Evolutionary conservation across 2,329 filamentous ascomycete species (phyloP), one percentile per base, ranked within the genome.

Genomic region (Tricladium varicosporioides): DNA sequence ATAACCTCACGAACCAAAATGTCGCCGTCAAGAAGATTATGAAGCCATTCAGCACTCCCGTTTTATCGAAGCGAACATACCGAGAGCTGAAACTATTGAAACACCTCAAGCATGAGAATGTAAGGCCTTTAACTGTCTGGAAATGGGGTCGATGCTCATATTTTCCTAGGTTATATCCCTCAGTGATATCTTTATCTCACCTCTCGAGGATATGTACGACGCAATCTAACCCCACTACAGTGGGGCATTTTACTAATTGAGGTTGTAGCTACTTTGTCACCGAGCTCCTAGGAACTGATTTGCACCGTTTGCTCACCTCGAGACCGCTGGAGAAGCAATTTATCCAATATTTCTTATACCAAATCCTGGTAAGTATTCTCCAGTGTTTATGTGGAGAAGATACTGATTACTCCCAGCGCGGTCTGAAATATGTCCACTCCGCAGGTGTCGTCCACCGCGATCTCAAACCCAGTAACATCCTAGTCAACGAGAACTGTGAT

Each of bases 1-100:
- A 99, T 75, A 92, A 97, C 79, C 91, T 99, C 76, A 97, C 94
- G 59, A 90, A 85, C 73, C 92, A 97, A 75, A 92, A 92, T 76
- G 94, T 99, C 60, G 94, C 94, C 58, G 92, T 99, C 73, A 99
- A 99, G 84, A 99, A 99, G 85, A 99, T 99, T 72, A 97, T 99
- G 93, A 99, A 97, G 81, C 94, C 94, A 9, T 99, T 99, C 78
- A 97, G 92, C 81, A 99, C 94, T n/a, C 92, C 94, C 1, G 94
- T 99, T 58, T 82, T 99, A 48, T 94, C 94, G 58, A 99, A 99
- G 81, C 85, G 94, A 72, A 99, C 94, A 65, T 99, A 99, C 75
- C 87, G 94, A 71, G 94, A 99, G 76, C 79, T 99, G 72, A 99
- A 97, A 80, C 84, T 99, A 62, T 80, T 99, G 70, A 99, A 97